phyloP scores from a whole-genome alignment of 2,329 filamentous ascomycete genomes.

The Coleophoma eucalyptorum region DNA sequence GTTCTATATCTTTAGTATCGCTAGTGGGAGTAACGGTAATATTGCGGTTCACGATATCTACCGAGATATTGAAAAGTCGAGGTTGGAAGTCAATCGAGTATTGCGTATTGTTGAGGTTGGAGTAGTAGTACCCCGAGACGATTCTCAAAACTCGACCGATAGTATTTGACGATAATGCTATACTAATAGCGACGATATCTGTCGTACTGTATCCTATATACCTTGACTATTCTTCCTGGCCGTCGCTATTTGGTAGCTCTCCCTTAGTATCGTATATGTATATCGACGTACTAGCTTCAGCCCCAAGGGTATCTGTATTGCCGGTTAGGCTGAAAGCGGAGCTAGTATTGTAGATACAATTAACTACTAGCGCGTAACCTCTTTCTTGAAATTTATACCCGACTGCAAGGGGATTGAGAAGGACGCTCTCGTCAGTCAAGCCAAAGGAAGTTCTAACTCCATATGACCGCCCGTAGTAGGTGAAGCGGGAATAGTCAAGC shows the following conservation, averaged over 20 bases:
- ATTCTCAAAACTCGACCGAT: background rate
- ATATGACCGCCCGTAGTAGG: background rate
- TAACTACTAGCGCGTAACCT: conserved; percentile 28
- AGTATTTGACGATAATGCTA: background rate
- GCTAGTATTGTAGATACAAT: conserved; percentile 32
- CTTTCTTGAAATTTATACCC: conserved; percentile 29
- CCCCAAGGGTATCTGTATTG: background rate
- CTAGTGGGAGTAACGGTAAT: background rate
- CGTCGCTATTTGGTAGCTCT: conserved; percentile 3
- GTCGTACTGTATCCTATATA: background rate
- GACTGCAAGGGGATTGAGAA: conserved; percentile 1
- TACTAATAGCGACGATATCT: conserved; percentile 6
- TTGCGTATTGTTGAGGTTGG: background rate
- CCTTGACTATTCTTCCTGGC: conserved; percentile 1
- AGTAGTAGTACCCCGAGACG: background rate
- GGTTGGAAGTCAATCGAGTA: background rate
- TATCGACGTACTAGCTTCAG: too few species aligned
- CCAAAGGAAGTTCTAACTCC: background rate
- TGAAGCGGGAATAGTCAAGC: background rate
- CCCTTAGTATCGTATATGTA: too few species aligned
- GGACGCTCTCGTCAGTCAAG: background rate
- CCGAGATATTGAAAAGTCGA: background rate
- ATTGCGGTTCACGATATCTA: background rate
- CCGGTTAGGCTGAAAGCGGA: conserved; percentile 25
- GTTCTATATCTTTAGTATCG: conserved; percentile 3